phyloP scores from a whole-genome alignment of 352 stramenopile species.

The Blastocystis sp. region DNA sequence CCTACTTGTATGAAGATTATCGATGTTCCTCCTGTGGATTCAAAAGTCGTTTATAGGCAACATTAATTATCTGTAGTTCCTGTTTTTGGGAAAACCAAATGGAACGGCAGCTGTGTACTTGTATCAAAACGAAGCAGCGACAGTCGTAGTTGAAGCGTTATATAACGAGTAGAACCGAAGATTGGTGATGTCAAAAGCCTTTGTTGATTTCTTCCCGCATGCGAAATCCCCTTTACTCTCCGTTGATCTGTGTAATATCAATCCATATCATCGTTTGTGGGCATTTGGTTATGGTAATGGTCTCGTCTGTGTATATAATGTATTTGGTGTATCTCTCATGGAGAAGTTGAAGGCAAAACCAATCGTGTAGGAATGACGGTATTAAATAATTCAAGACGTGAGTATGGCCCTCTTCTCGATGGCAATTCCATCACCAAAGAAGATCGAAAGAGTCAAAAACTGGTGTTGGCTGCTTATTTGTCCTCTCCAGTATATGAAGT shows the following conservation, averaged over 20 bases:
- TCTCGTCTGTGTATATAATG: constrained; percentile 6
- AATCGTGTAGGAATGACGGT: not conserved
- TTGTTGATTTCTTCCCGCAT: constrained; percentile 41
- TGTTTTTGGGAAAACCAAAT: constrained; percentile 22
- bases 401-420: not conserved
- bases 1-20: constrained; percentile 22
- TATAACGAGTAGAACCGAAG: not conserved
- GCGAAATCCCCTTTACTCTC: not conserved
- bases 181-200: not conserved
- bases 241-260: constrained; percentile 20
- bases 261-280: not conserved
- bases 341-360: not conserved
- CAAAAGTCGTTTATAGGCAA: no score
- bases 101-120: not conserved
- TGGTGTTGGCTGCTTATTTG: constrained; percentile 3
- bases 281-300: constrained; percentile 46
- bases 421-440: not conserved
- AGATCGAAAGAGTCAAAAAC: not conserved
- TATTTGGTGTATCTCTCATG: not conserved
- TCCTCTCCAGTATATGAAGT: not conserved
- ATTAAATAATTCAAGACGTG: not conserved
- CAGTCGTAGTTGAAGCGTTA: not conserved
- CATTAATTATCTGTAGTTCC: not conserved
- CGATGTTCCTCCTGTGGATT: not conserved
- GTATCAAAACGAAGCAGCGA: not conserved